Percentiles rank a stretch among this genome's conserved stretches.
phyloP scores from a whole-genome alignment of 208 protist species.

The Trypanosoma cruzi region DNA sequence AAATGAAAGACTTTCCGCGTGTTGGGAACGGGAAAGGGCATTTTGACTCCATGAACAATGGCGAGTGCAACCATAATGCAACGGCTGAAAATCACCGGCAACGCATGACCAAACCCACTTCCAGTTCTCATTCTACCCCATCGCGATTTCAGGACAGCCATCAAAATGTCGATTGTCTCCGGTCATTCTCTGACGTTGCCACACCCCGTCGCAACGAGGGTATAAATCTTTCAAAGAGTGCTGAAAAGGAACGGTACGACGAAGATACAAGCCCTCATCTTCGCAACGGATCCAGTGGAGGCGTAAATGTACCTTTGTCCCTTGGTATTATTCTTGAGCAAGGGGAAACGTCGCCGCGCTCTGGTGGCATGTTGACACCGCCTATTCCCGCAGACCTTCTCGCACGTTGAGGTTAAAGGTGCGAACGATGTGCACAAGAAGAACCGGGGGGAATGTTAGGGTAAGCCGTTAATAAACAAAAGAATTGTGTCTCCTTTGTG shows the following conservation, averaged over 20 bases:
- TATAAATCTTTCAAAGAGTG: background rate
- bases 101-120: background rate
- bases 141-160: background rate
- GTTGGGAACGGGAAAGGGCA: background rate
- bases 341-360: constrained; percentile 1
- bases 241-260: constrained; percentile 19
- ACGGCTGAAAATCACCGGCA: background rate
- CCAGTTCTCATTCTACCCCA: constrained; percentile 7
- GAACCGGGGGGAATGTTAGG: background rate
- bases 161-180: background rate
- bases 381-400: constrained; percentile 16
- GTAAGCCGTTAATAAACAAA: background rate
- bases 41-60: background rate
- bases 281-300: background rate
- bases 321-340: constrained; percentile 3
- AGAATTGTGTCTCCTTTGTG: background rate
- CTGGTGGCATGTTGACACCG: constrained; percentile 24
- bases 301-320: too few relatives aligned
- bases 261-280: constrained; percentile 14
- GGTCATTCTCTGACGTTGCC: background rate
- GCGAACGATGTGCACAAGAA: background rate
- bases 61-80: background rate
- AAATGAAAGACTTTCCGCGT: background rate
- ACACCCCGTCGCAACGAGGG: background rate
- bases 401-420: background rate